These are phyloP conservation scores for Monosporascus ibericus DNA, from an alignment of 2,329 filamentous ascomycete species.

Conservation along the genomic window DNA sequence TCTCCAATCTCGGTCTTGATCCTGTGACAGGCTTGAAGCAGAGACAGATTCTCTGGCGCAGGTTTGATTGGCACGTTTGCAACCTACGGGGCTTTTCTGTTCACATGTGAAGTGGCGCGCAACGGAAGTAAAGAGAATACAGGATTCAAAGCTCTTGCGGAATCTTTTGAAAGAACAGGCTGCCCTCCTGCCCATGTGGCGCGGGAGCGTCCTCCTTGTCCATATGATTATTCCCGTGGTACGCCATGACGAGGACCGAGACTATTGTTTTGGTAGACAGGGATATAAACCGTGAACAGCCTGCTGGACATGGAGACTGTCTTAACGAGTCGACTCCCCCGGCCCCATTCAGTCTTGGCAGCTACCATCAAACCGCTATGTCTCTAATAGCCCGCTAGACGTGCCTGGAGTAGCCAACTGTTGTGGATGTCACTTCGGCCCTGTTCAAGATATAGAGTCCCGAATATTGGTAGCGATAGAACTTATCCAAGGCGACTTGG, in stretches of 20 bases:
- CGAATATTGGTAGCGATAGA: too few species aligned
- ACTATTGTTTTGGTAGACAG: background rate
- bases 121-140: background rate
- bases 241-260: background rate
- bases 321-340: too few species aligned
- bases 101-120: background rate
- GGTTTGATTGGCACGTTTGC: background rate
- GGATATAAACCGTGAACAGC: too few species aligned
- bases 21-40: background rate
- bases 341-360: too few species aligned
- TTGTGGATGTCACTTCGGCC: background rate
- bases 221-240: background rate
- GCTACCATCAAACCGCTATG: background rate
- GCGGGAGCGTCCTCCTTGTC: background rate
- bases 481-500: too few species aligned
- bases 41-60: background rate
- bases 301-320: too few species aligned
- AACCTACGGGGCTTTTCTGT: background rate
- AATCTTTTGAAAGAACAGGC: background rate
- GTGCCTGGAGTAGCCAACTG: background rate
- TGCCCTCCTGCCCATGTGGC: background rate
- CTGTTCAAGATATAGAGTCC: too few species aligned
- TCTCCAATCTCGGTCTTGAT: background rate
- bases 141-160: background rate
- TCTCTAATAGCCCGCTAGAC: background rate